These are phyloP conservation scores for Sanghuangporus sanghuang DNA, from an alignment of 1,284 basidiomycete species.

Conservation along the genomic window DNA sequence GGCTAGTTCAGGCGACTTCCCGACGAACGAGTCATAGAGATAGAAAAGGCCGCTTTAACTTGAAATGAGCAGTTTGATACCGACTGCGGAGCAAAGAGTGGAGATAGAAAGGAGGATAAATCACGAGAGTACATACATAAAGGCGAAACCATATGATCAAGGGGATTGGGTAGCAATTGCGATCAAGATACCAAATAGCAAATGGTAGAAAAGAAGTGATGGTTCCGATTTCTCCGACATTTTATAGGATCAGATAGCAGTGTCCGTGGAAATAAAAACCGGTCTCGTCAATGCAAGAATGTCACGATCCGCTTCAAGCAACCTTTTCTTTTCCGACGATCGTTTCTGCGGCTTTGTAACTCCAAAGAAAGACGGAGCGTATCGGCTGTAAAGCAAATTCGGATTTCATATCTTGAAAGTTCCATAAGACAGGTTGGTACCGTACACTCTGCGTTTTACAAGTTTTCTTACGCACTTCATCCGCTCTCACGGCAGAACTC, in stretches of 20 bases:
- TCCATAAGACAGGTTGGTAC: background rate
- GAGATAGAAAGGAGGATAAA: background rate
- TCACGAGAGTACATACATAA: background rate
- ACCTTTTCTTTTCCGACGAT: background rate
- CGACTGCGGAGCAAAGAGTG: background rate
- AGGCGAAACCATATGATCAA: background rate
- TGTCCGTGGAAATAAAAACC: background rate
- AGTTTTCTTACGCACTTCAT: background rate
- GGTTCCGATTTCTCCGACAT: background rate
- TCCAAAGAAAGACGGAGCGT: background rate
- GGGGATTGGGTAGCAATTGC: background rate
- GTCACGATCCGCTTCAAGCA: background rate
- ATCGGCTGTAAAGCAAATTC: background rate
- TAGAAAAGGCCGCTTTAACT: background rate
- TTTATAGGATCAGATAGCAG: background rate
- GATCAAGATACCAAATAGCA: background rate
- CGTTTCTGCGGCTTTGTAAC: background rate
- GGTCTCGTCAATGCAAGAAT: background rate
- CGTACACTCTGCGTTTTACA: background rate
- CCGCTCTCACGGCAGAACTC: background rate
- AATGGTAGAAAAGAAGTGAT: background rate
- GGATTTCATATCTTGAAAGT: background rate
- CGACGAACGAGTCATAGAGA: too few species aligned
- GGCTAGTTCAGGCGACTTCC: too few species aligned
- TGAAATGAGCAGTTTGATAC: background rate